These are phyloP conservation scores for Wickerhamiella azyma DNA, from an alignment of 805 yeast genomes.

Conservation along the genomic window DNA sequence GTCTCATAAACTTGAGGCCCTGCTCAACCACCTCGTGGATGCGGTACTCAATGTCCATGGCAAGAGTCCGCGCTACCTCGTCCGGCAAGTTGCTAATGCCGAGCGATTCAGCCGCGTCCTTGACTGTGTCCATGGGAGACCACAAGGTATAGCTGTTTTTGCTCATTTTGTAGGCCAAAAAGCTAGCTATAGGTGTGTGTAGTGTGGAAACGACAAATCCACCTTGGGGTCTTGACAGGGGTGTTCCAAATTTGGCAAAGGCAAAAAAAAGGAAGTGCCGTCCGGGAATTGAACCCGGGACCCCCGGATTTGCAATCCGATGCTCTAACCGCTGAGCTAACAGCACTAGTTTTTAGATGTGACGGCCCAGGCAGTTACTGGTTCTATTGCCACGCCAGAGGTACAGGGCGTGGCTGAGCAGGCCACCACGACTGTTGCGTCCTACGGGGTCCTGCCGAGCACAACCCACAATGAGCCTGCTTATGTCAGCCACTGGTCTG, in stretches of 20 bases:
- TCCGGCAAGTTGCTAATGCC: slow-evolving; percentile 68
- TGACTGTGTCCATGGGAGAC: slow-evolving; percentile 96
- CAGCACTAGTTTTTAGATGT: slow-evolving; percentile 4
- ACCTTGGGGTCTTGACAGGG: not conserved
- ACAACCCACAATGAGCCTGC: too few relatives aligned
- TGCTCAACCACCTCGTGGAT: slow-evolving; percentile 91
- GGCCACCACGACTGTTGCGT: too few relatives aligned
- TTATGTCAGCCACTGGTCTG: too few relatives aligned
- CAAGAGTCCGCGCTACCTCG: slow-evolving; percentile 84
- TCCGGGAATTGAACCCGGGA: slow-evolving; percentile 11
- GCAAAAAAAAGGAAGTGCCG: slow-evolving; percentile 5
- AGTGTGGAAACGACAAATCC: too few relatives aligned
- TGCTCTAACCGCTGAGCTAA: slow-evolving; percentile 11
- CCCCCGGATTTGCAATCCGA: slow-evolving; percentile 11
- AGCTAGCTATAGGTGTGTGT: not conserved
- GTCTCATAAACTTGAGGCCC: slow-evolving; percentile 91
- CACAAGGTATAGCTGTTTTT: slow-evolving; percentile 72
- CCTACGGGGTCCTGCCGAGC: too few relatives aligned
- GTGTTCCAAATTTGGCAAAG: not conserved
- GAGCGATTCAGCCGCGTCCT: slow-evolving; percentile 85
- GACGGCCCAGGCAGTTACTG: too few relatives aligned
- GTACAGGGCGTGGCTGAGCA: too few relatives aligned
- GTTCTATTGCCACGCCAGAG: too few relatives aligned
- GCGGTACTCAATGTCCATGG: slow-evolving; percentile 98
- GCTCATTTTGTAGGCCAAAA: slow-evolving; percentile 1